These are phyloP conservation scores for Pholiota conissans DNA, from an alignment of 768 basidiomycete species.

Conservation along the genomic window DNA sequence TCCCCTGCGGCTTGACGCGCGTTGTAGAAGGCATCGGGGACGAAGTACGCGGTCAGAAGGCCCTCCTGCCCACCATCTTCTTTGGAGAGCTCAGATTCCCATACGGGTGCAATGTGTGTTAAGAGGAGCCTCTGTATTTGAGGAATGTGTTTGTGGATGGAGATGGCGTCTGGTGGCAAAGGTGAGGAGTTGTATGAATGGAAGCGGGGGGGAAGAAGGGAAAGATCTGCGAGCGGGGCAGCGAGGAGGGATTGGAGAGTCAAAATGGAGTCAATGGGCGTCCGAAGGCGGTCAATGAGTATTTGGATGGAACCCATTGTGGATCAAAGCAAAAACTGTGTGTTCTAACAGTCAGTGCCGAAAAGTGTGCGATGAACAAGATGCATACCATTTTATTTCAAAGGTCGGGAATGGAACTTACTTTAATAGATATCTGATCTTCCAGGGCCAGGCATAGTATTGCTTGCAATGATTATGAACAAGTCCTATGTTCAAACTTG, in stretches of 20 bases:
- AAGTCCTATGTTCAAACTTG: too few species aligned
- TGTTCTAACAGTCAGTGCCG: too few species aligned
- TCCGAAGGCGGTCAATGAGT: conserved; percentile 29
- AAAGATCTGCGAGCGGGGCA: conserved; percentile 55
- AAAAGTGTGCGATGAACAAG: too few species aligned
- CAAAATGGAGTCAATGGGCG: conserved; percentile 42
- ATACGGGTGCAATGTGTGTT: conserved; percentile 65
- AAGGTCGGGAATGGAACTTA: too few species aligned
- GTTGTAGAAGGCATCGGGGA: conserved; percentile 61
- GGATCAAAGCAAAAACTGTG: too few species aligned
- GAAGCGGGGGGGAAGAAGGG: conserved; percentile 62
- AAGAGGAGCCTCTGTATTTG: conserved; percentile 66
- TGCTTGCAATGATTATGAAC: too few species aligned
- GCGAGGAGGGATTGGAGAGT: conserved; percentile 53
- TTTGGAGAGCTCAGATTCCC: conserved; percentile 53
- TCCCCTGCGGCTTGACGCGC: conserved; percentile 49
- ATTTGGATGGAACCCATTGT: conserved; percentile 27
- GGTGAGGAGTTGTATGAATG: conserved; percentile 41
- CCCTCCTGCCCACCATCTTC: background rate
- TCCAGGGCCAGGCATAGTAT: too few species aligned
- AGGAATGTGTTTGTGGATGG: conserved; percentile 42
- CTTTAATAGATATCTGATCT: too few species aligned
- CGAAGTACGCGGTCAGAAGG: conserved; percentile 71
- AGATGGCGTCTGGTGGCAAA: conserved; percentile 26
- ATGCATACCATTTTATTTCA: too few species aligned